These are phyloP conservation scores for Ulota crispa DNA, from an alignment of 225 moss, liverwort and hornwort species.

Conservation along the genomic window DNA sequence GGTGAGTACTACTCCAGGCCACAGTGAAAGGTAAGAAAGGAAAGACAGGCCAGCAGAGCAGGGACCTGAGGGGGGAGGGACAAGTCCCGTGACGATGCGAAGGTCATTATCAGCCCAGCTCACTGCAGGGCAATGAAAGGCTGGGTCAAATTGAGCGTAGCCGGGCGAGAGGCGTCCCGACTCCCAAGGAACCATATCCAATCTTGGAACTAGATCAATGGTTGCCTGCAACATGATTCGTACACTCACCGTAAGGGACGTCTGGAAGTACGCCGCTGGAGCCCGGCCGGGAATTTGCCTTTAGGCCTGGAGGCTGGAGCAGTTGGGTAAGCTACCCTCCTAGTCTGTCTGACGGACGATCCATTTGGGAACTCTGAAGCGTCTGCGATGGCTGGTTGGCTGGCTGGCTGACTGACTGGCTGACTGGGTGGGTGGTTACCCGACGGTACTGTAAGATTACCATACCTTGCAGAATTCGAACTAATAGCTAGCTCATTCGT, in stretches of 20 bases:
- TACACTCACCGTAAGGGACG: conserved; percentile 23
- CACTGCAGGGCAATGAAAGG: conserved; percentile 18
- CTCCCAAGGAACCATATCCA: conserved; percentile 37
- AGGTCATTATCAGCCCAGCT: conserved; percentile 44
- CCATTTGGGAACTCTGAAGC: conserved; percentile 33
- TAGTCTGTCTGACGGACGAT: conserved; percentile 41
- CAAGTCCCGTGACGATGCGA: conserved; percentile 37
- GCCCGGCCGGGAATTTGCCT: background rate
- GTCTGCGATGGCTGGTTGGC: conserved; percentile 13
- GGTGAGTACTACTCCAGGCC: background rate
- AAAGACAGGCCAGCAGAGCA: conserved; percentile 9
- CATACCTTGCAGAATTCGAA: conserved; percentile 7
- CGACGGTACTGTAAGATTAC: background rate
- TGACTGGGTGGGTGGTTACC: too few species aligned
- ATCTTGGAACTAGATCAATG: conserved; percentile 38
- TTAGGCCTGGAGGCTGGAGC: conserved; percentile 17
- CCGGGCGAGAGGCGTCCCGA: background rate
- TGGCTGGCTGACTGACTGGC: background rate
- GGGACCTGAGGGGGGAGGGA: conserved; percentile 2
- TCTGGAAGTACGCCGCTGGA: background rate
- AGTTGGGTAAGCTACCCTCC: conserved; percentile 23
- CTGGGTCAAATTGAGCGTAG: conserved; percentile 35
- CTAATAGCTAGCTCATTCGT: background rate
- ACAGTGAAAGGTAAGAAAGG: conserved; percentile 18
- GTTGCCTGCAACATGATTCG: conserved; percentile 38